phyloP scores from a whole-genome alignment of 192 early-diverging fungal species.

The Coemansia umbellata region DNA sequence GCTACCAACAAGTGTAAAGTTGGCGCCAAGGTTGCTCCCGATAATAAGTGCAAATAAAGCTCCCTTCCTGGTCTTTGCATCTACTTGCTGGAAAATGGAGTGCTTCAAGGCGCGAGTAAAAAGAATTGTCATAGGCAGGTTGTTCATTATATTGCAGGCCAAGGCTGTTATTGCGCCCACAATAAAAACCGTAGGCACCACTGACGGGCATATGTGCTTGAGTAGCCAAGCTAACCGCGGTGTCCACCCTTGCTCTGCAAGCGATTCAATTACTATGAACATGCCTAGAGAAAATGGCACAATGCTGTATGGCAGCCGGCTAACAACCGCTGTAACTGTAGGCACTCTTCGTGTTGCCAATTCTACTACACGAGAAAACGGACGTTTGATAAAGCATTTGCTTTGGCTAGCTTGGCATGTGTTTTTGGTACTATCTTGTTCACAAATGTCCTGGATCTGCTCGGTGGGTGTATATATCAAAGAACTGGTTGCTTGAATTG shows the following conservation, averaged over 20 bases:
- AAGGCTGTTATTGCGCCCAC: conserved; percentile 61
- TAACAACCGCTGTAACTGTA: conserved; percentile 48
- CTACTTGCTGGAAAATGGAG: conserved; percentile 53
- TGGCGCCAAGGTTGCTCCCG: conserved; percentile 81
- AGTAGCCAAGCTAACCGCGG: conserved; percentile 60
- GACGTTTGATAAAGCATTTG: background rate
- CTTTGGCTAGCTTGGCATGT: no score
- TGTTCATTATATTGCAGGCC: conserved; percentile 75
- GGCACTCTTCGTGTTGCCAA: conserved; percentile 37
- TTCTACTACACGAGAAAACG: background rate
- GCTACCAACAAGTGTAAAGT: conserved; percentile 67
- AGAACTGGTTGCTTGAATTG: background rate
- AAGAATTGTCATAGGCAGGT: conserved; percentile 83
- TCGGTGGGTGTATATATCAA: background rate
- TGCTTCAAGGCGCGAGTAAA: conserved; percentile 70
- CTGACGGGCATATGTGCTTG: conserved; percentile 50
- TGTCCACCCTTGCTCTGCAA: conserved; percentile 66
- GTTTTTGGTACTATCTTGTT: conserved; percentile 1
- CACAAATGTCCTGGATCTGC: background rate
- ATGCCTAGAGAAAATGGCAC: conserved; percentile 79
- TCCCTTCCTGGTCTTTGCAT: conserved; percentile 43
- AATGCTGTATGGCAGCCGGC: conserved; percentile 72
- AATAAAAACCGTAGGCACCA: conserved; percentile 57
- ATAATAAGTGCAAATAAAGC: conserved; percentile 69
- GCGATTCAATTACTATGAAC: conserved; percentile 81